Percentiles rank a stretch among this genome's conserved stretches.
Evolutionary conservation across 805 yeast species (phyloP).

Genomic region (Zygotorulaspora chibaensis): DNA sequence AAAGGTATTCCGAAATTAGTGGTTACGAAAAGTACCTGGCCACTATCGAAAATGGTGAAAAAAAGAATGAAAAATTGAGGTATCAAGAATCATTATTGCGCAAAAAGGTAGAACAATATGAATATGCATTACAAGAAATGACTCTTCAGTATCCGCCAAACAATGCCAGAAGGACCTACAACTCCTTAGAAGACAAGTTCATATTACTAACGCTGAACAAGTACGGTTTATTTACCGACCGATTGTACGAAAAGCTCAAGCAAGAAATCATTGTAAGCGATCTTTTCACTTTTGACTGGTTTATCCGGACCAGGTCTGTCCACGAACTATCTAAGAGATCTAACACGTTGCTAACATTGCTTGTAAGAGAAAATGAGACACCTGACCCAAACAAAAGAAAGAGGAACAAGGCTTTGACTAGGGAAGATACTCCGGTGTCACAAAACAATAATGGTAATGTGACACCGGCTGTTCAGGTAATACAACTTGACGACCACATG

Average conservation of each 20-base stretch:
- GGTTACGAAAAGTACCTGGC: slow-evolving; percentile 66
- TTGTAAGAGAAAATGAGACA: slow-evolving; percentile 66
- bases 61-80: slow-evolving; percentile 51
- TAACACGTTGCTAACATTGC: slow-evolving; percentile 60
- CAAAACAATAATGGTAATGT: slow-evolving; percentile 11
- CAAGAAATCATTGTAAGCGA: slow-evolving; percentile 58
- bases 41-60: slow-evolving; percentile 73
- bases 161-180: slow-evolving; percentile 69
- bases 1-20: slow-evolving; percentile 52
- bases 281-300: slow-evolving; percentile 70
- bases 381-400: slow-evolving; percentile 52
- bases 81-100: slow-evolving; percentile 54
- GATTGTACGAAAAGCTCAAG: slow-evolving; percentile 59
- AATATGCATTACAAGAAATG: slow-evolving; percentile 61
- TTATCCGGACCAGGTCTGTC: slow-evolving; percentile 61
- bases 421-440: slow-evolving; percentile 21
- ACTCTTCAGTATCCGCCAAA: slow-evolving; percentile 75
- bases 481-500: slow-evolving; percentile 10
- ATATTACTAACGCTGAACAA: slow-evolving; percentile 57
- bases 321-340: slow-evolving; percentile 69
- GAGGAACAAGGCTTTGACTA: slow-evolving; percentile 23
- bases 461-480: slow-evolving; percentile 6
- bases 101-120: slow-evolving; percentile 48
- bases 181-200: slow-evolving; percentile 67
- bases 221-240: slow-evolving; percentile 57